Percentiles rank a stretch among this genome's conserved stretches.
phyloP scores from a whole-genome alignment of 2,329 filamentous ascomycete genomes.

The Purpureocillium lavendulum region DNA sequence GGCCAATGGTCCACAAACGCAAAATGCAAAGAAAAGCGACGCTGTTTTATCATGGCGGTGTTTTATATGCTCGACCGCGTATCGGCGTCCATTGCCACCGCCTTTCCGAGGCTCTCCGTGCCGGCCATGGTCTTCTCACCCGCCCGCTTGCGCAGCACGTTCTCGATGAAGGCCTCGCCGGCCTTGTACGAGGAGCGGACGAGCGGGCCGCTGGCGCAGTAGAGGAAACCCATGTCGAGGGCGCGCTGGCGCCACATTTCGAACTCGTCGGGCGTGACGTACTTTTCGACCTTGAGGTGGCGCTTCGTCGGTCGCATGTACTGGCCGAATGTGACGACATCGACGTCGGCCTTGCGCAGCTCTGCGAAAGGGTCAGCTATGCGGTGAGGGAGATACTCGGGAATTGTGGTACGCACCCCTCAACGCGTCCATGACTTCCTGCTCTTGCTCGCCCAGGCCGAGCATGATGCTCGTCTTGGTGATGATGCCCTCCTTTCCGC shows the following conservation, averaged over 20 bases:
- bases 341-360: conserved; percentile 71
- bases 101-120: conserved; percentile 25
- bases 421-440: conserved; percentile 73
- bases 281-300: conserved; percentile 94
- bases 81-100: conserved; percentile 28
- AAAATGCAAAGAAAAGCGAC: not conserved
- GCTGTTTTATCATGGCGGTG: not conserved
- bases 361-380: conserved; percentile 34
- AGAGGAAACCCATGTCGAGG: conserved; percentile 91
- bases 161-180: conserved; percentile 97
- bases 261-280: conserved; percentile 85
- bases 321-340: conserved; percentile 98
- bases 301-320: conserved; percentile 99
- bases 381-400: too few relatives aligned
- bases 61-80: conserved; percentile 13
- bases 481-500: conserved; percentile 62
- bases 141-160: conserved; percentile 79
- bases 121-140: conserved; percentile 29
- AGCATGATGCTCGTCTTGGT: conserved; percentile 99
- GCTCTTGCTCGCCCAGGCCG: conserved; percentile 84
- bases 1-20: too few relatives aligned
- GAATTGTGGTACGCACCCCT: conserved; percentile 39
- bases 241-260: conserved; percentile 86
- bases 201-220: conserved; percentile 87
- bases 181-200: conserved; percentile 97